Evolutionary conservation across 306 rosid genomes (phyloP).

Genomic region (Castanea crenata): DNA sequence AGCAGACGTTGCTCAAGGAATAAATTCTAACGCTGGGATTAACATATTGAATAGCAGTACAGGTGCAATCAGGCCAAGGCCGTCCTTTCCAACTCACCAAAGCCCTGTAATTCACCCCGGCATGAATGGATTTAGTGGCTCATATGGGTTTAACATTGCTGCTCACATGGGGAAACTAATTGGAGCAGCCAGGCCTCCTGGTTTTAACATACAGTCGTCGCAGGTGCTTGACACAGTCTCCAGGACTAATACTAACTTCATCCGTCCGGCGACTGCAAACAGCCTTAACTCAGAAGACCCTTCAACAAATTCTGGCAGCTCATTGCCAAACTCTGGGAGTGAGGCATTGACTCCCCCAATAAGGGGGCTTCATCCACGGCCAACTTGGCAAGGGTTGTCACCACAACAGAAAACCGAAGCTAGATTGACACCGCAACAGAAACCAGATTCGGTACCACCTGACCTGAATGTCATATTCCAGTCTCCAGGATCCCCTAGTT

Average conservation of each 20-base stretch:
- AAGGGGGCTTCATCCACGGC: conserved; percentile 22
- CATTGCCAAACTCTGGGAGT: conserved; percentile 24
- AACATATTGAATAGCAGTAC: conserved; percentile 29
- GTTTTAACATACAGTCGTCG: conserved; percentile 34
- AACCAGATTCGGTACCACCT: conserved; percentile 52
- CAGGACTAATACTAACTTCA: conserved; percentile 31
- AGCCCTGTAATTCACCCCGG: conserved; percentile 31
- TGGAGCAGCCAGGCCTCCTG: conserved; percentile 33
- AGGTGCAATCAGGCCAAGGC: conserved; percentile 33
- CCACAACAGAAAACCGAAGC: conserved; percentile 23
- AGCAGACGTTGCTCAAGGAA: conserved; percentile 37
- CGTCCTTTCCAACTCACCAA: conserved; percentile 33
- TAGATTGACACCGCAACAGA: conserved; percentile 34
- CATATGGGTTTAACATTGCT: conserved; percentile 33
- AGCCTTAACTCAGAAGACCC: conserved; percentile 27
- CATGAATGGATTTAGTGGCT: conserved; percentile 44
- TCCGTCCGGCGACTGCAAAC: conserved; percentile 29
- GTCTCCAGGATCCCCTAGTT: conserved; percentile 63
- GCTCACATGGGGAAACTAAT: conserved; percentile 42
- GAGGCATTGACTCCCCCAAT: conserved; percentile 14
- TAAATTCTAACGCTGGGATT: conserved; percentile 25
- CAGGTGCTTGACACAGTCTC: conserved; percentile 30
- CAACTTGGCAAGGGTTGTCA: conserved; percentile 36
- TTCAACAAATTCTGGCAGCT: conserved; percentile 23
- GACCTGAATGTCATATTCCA: conserved; percentile 60